Evolutionary conservation across 805 yeast species (phyloP), one percentile per base, ranked within the genome.

Genomic region (Brettanomyces custersianus): DNA sequence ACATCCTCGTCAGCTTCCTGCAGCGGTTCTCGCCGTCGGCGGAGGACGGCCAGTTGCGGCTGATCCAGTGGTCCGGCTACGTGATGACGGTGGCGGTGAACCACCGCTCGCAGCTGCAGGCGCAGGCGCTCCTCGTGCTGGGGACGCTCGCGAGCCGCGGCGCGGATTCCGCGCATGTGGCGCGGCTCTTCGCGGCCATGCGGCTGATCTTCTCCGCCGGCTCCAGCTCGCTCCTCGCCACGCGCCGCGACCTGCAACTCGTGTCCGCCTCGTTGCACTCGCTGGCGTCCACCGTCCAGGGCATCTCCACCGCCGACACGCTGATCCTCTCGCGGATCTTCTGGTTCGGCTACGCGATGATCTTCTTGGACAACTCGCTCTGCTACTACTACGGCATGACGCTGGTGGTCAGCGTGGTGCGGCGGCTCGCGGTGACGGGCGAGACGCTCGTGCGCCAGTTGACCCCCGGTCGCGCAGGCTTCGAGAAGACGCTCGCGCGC

Each of bases 101-200:
- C 31, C 56, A 63, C 4, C 65, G 66, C 19, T 72, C 84, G 0
- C 69, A 77, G 25, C 64, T 82, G 34, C 83, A 81, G 46, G 72
- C 74, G 4, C 65, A 90, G 37, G 83, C 87, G 0, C 60, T 79
- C 42, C 60, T 83, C 42, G 70, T 82, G 5, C 65, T 83, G 13
- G 92, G 95, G 27, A 73, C 80, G 25, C 54, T 85, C 30, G 69
- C 84, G 0, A 72, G 72, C 41, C 58, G 65, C 10, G 86, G 85
- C 20, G 70, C 80, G 19, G 72, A 74, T 34, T 83, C 78, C 46
- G 62, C 65, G n/a, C 49, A 62, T 45, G 72, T 49, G 11, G 19
- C 46, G 6, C 51, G 43, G 26, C 47, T 50, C 27, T 36, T 53
- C 29, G 42, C 38, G 12, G 33, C 40, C 11, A 20, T 51, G 43